phyloP scores from a whole-genome alignment of 1,139 yeast genomes.

The Arxiozyma slooffiae region DNA sequence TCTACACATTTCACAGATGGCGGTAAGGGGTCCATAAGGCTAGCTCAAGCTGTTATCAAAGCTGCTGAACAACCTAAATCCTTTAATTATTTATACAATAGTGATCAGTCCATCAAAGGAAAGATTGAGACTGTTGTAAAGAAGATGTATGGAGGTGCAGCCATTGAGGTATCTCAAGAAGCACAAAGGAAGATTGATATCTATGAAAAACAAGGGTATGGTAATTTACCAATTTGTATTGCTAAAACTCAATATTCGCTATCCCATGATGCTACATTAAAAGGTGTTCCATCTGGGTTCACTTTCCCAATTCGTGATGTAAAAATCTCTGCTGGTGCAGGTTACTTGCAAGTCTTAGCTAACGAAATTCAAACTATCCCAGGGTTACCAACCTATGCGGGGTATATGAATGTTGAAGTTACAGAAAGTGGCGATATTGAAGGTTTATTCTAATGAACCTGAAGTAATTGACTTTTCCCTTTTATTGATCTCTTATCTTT shows the following conservation, averaged over 20 bases:
- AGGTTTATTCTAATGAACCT: slow-evolving; percentile 47
- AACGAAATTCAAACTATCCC: slow-evolving; percentile 81
- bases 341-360: slow-evolving; percentile 71
- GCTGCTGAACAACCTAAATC: slow-evolving; percentile 40
- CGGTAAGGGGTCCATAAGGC: slow-evolving; percentile 60
- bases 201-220: slow-evolving; percentile 62
- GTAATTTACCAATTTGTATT: slow-evolving; percentile 66
- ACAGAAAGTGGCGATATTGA: slow-evolving; percentile 71
- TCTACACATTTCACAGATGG: slow-evolving; percentile 79
- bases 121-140: slow-evolving; percentile 56
- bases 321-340: slow-evolving; percentile 75
- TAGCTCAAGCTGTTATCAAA: slow-evolving; percentile 60
- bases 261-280: slow-evolving; percentile 70
- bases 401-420: slow-evolving; percentile 77
- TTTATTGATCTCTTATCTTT: neutral
- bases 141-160: slow-evolving; percentile 68
- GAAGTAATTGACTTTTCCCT: neutral
- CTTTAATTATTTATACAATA: slow-evolving; percentile 52
- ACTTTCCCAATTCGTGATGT: slow-evolving; percentile 73
- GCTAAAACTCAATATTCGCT: slow-evolving; percentile 79
- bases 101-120: slow-evolving; percentile 50
- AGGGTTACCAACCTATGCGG: slow-evolving; percentile 73
- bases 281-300: slow-evolving; percentile 74
- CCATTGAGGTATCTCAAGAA: slow-evolving; percentile 54
- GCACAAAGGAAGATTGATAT: slow-evolving; percentile 59